Evolutionary conservation across 2,329 filamentous ascomycete species (phyloP), one percentile per base, ranked within the genome.

Genomic region (Aspergillus intermedius): DNA sequence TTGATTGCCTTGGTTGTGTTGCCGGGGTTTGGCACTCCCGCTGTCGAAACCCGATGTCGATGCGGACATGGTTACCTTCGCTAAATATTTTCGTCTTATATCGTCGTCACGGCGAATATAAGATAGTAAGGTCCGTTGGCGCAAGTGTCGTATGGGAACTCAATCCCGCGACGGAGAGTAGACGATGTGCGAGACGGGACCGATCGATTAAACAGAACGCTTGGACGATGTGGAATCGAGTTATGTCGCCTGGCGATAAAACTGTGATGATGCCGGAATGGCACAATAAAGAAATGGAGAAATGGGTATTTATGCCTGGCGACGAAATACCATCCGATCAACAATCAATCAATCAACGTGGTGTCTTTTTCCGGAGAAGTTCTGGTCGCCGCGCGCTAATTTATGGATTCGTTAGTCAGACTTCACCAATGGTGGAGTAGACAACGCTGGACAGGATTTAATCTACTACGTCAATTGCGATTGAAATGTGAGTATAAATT

Each of bases 1-100:
- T 59, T 76, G 74, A 45, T 74, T 76, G 25, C 74, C 74, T 53
- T 76, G 73, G 37, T 73, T 76, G 53, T 76, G 74, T 17, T 75
- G 70, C 54, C 74, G 69, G 44, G 67, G 71, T 56, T 65, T 69
- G 44, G 72, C 69, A 46, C 70, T 65, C 47, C 73, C 73, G 52
- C 68, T 65, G 53, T 75, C 70, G 41, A 68, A 70, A 50, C 74
- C 74, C 49, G 74, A 75, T 46, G 68, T 70, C 51, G 74, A 72
- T 48, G 73, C 70, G 47, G 69, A 61, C 69, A 72, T 72, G 48
- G 48, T 23, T 46, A 43, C 41, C 46, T 13, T 15, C 41, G 8
- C 25, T 30, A 10, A 10, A 5, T 21, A 5, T 15, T 43, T 28
- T 9, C 12, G 15, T 49, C 21, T 28, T 40, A 43, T 35, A 12